Conservation (phyloP, 306 rosid species). For the Begonia peltatifolia region DNA sequence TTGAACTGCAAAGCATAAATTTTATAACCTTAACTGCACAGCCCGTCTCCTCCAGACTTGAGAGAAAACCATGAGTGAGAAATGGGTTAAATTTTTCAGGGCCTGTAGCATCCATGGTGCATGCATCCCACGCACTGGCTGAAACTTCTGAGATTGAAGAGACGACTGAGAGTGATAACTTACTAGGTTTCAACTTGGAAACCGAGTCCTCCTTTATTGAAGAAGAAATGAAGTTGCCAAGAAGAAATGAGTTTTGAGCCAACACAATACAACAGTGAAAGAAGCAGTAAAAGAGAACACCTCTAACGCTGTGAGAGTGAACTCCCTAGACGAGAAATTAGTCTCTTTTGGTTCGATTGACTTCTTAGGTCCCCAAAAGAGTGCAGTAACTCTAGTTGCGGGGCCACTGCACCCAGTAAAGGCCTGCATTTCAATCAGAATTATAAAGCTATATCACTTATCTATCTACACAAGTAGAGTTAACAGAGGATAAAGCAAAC, state of each 20-base stretch:
- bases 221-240: slow-evolving; percentile 3
- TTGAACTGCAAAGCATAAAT: not conserved
- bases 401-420: slow-evolving; percentile 10
- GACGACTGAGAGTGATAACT: slow-evolving; percentile 35
- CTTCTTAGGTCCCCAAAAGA: slow-evolving; percentile 54
- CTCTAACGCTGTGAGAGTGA: slow-evolving; percentile 30
- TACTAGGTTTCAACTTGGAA: slow-evolving; percentile 19
- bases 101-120: slow-evolving; percentile 51
- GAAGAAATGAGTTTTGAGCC: not conserved
- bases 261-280: not conserved
- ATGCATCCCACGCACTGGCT: slow-evolving; percentile 71
- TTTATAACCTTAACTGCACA: slow-evolving; percentile 48
- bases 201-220: slow-evolving; percentile 20
- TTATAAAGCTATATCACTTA: not conserved
- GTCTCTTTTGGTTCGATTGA: slow-evolving; percentile 19
- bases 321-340: slow-evolving; percentile 25
- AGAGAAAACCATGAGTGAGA: slow-evolving; percentile 62
- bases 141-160: slow-evolving; percentile 70
- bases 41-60: slow-evolving; percentile 52
- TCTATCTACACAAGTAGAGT: not conserved
- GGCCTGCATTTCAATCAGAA: slow-evolving; percentile 6
- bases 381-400: slow-evolving; percentile 26
- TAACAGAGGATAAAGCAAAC: not conserved
- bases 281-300: slow-evolving; percentile 9
- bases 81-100: slow-evolving; percentile 61